These are phyloP conservation scores for Dimocarpus longan DNA, from an alignment of 345 rosid species.

Conservation along the genomic window DNA sequence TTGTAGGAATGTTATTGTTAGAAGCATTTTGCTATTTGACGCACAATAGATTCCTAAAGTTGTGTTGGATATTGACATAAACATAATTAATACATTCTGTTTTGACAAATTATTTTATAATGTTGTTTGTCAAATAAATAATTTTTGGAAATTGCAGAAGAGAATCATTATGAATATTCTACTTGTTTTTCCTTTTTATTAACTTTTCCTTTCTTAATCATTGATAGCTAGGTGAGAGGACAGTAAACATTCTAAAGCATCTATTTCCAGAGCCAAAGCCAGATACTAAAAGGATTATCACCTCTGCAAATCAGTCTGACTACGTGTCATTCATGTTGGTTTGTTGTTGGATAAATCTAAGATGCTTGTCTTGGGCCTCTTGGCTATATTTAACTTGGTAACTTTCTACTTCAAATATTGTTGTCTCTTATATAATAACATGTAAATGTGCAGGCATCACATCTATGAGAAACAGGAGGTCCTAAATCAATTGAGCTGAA, in stretches of 20 bases:
- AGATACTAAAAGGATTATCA: slow-evolving; percentile 75
- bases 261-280: slow-evolving; percentile 88
- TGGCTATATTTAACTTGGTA: not conserved
- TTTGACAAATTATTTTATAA: not conserved
- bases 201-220: not conserved
- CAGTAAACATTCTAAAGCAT: slow-evolving; percentile 77
- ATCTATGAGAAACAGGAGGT: slow-evolving; percentile 72
- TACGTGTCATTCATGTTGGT: slow-evolving; percentile 87
- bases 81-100: not conserved
- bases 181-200: not conserved
- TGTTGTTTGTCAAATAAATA: not conserved
- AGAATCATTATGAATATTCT: not conserved
- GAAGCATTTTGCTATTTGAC: not conserved
- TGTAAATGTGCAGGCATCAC: slow-evolving; percentile 64
- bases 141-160: not conserved
- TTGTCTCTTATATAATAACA: not conserved
- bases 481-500: slow-evolving; percentile 80
- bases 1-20: not conserved
- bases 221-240: slow-evolving; percentile 76
- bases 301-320: slow-evolving; percentile 81
- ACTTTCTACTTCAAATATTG: not conserved
- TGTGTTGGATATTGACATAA: slow-evolving; percentile 3
- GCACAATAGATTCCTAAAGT: not conserved
- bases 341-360: not conserved
- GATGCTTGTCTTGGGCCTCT: not conserved